Percentiles rank a stretch among this genome's conserved stretches.
Evolutionary conservation across 1,139 yeast genomes (phyloP).

Genomic region (Yamadazyma atlantica): DNA sequence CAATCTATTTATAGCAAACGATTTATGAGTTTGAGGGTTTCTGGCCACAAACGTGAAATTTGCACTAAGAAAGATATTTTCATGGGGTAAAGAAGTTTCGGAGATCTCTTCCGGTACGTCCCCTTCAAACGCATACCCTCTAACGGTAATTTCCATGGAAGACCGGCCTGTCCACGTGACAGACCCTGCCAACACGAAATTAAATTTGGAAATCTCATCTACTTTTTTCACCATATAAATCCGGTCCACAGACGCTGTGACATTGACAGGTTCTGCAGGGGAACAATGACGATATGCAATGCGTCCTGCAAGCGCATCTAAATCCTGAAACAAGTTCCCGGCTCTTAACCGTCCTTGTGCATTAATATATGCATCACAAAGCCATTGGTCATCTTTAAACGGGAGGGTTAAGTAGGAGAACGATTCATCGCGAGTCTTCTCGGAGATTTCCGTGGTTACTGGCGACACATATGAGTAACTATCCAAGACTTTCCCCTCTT

Average conservation of each 20-base stretch:
- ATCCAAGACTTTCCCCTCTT: slow-evolving; percentile 69
- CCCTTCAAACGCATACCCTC: slow-evolving; percentile 74
- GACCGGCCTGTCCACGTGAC: slow-evolving; percentile 95
- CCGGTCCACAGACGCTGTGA: slow-evolving; percentile 91
- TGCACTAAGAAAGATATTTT: slow-evolving; percentile 70
- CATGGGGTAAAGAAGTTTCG: slow-evolving; percentile 47
- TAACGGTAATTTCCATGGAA: slow-evolving; percentile 92
- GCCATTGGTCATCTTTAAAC: slow-evolving; percentile 78
- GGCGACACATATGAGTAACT: slow-evolving; percentile 73
- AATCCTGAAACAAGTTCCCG: slow-evolving; percentile 89
- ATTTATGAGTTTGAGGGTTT: slow-evolving; percentile 83
- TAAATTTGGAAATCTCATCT: slow-evolving; percentile 72
- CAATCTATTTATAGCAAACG: slow-evolving; percentile 80
- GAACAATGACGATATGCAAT: slow-evolving; percentile 84
- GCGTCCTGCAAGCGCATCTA: slow-evolving; percentile 86
- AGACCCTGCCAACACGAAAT: slow-evolving; percentile 79
- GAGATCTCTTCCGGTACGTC: slow-evolving; percentile 39
- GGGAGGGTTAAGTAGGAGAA: slow-evolving; percentile 75
- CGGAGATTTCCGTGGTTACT: slow-evolving; percentile 67
- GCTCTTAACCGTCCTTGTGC: slow-evolving; percentile 86
- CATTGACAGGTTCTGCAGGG: slow-evolving; percentile 91
- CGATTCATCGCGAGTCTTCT: slow-evolving; percentile 72
- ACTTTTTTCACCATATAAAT: slow-evolving; percentile 84
- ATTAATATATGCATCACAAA: slow-evolving; percentile 84
- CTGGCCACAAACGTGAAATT: slow-evolving; percentile 95